Evolutionary conservation across 768 basidiomycete genomes (phyloP), one percentile per base, ranked within the genome.

Genomic region (Thelephora ganbajun): DNA sequence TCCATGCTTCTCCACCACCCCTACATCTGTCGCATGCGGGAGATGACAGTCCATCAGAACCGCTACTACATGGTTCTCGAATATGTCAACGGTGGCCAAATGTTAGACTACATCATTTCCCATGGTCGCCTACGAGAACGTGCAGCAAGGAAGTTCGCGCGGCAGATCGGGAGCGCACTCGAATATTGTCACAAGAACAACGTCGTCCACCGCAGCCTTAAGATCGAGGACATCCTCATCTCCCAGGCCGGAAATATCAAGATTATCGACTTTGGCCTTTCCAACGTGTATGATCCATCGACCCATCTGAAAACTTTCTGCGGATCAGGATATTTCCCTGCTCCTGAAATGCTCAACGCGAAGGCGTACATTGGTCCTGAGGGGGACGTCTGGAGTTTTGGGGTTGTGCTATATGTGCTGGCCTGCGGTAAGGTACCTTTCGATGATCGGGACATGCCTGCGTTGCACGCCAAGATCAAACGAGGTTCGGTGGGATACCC

Each of bases 41-140:
- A 94, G 69, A 92, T 99, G 85, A 90, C 97, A 61, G 71, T 92
- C 22, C 94, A 97, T 67, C 87, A 89, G 51, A 83, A 99, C 58
- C 93, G 98, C 66, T 97, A 98, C 68, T 99, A 98, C 71, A 97
- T 99, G 91, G 89, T 97, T 9, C 91, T 87, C 62, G 96, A 99
- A 64, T 97, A 96, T 63, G 89, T 98, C 65, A 94, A 92, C 56
- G 96, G 96, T 26, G 96, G 96, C 0, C 96, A 99, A 72, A 92
- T 99, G 90, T 79, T 99, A 54, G 96, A 99, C 74, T 99, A 94
- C 63, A 98, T 99, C 68, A 99, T 99, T 67, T 87, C 86, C 57
- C 96, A 99, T 58, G 96, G 96, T 14, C 76, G 96, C 33, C 74
- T 98, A 50, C 75, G 96, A 42, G 96, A 98, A 65, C 78, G 94